Evolutionary conservation across 306 rosid genomes (phyloP).

Genomic region (Gillenia trifoliata): DNA sequence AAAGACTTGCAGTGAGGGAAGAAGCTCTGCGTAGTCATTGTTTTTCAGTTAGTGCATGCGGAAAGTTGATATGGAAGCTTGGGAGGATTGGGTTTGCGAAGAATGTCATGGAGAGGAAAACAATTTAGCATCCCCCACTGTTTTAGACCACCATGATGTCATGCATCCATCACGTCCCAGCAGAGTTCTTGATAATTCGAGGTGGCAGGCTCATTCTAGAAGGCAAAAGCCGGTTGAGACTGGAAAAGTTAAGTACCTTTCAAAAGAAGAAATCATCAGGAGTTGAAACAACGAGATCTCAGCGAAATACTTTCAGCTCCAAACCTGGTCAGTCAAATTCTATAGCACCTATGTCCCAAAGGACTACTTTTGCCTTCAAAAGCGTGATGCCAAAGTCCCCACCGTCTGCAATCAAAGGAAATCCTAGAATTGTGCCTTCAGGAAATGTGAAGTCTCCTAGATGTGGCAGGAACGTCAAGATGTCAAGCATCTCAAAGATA

Average conservation of each 20-base stretch:
- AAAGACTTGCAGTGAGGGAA: no score
- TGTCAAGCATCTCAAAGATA: slow-evolving; percentile 10
- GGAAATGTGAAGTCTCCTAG: slow-evolving; percentile 24
- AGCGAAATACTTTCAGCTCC: not conserved
- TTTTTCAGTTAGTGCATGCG: slow-evolving; percentile 65
- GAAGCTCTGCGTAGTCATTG: no score
- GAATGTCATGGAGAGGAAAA: slow-evolving; percentile 28
- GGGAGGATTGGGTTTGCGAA: slow-evolving; percentile 54
- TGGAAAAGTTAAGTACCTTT: slow-evolving; percentile 56
- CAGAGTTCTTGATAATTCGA: slow-evolving; percentile 14
- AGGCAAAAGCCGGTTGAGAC: slow-evolving; percentile 20
- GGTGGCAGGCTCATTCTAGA: slow-evolving; percentile 23
- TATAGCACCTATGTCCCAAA: not conserved
- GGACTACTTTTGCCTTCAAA: slow-evolving; percentile 13
- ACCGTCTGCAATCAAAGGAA: slow-evolving; percentile 6
- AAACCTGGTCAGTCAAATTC: slow-evolving; percentile 15
- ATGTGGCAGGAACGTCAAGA: not conserved
- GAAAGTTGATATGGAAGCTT: not conserved
- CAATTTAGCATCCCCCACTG: not conserved
- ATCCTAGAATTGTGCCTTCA: slow-evolving; percentile 8
- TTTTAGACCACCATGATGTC: not conserved
- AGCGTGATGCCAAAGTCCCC: slow-evolving; percentile 9
- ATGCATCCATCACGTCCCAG: not conserved
- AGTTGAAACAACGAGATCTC: not conserved
- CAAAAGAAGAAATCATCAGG: slow-evolving; percentile 45